Conservation (phyloP, 441 rosid genomes). For the Populus trichocarpa region DNA sequence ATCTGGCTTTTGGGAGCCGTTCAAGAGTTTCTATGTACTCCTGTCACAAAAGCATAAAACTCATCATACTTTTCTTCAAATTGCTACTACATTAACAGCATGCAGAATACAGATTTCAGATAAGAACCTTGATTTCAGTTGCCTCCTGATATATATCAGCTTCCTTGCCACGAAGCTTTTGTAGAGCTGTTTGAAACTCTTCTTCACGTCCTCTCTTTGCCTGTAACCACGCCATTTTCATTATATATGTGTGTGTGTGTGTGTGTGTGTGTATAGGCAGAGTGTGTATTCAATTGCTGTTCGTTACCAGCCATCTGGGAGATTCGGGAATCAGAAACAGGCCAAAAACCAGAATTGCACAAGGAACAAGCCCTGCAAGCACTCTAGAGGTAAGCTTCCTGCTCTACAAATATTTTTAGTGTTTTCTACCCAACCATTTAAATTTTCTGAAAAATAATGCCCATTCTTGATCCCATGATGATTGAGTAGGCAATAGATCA, state of each 20-base stretch:
- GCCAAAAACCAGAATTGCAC: slow-evolving; percentile 57
- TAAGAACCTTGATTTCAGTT: slow-evolving; percentile 69
- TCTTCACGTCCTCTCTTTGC: slow-evolving; percentile 65
- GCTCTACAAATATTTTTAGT: background rate
- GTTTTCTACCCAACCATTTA: background rate
- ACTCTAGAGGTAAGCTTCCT: slow-evolving; percentile 18
- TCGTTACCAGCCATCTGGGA: slow-evolving; percentile 91
- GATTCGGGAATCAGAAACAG: slow-evolving; percentile 89
- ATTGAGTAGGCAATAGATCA: background rate
- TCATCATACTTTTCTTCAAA: slow-evolving; percentile 8
- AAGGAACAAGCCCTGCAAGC: slow-evolving; percentile 74
- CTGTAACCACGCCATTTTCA: slow-evolving; percentile 33
- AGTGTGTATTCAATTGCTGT: background rate
- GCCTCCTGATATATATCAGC: slow-evolving; percentile 71
- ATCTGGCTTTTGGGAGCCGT: slow-evolving; percentile 69
- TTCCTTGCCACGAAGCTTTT: slow-evolving; percentile 79
- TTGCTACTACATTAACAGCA: background rate
- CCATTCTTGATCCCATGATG: background rate
- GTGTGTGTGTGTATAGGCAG: background rate
- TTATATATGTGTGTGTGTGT: background rate
- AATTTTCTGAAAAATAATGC: background rate
- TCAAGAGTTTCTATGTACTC: slow-evolving; percentile 81
- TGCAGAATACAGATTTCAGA: background rate
- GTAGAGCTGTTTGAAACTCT: slow-evolving; percentile 70
- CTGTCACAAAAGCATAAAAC: slow-evolving; percentile 38